Evolutionary conservation across 768 basidiomycete species (phyloP).

Genomic region (Mrakia gelida): DNA sequence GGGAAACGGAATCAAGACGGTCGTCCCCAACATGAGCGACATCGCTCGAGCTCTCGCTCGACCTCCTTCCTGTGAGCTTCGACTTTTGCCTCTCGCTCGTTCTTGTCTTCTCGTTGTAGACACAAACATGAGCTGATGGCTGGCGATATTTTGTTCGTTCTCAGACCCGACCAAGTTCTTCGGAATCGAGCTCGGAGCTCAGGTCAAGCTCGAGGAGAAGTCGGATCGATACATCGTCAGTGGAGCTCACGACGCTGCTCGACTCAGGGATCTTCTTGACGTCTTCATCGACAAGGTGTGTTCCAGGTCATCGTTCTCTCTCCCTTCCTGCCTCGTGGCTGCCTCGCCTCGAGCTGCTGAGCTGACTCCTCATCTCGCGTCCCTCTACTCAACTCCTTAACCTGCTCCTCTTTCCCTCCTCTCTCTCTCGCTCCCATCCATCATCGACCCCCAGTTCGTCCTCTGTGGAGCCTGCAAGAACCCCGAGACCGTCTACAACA

Average conservation of each 20-base stretch:
- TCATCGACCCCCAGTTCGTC: constrained; percentile 60
- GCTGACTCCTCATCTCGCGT: background rate
- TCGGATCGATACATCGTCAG: constrained; percentile 98
- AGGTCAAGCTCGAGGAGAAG: constrained; percentile 92
- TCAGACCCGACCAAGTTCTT: constrained; percentile 97
- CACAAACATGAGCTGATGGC: background rate
- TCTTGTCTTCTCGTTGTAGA: background rate
- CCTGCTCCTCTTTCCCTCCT: background rate
- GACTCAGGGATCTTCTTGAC: constrained; percentile 92
- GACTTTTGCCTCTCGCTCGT: background rate
- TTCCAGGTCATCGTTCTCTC: no score
- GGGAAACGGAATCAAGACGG: constrained; percentile 99
- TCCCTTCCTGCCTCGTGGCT: no score
- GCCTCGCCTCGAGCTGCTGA: background rate
- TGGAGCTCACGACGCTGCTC: constrained; percentile 84
- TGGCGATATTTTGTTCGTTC: background rate
- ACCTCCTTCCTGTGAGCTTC: constrained; percentile 64
- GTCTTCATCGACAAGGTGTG: constrained; percentile 75
- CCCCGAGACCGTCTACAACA: constrained; percentile 91
- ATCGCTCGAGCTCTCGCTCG: constrained; percentile 91
- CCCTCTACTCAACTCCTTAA: background rate
- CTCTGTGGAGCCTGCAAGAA: constrained; percentile 98
- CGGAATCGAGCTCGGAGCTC: constrained; percentile 95
- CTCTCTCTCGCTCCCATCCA: background rate
- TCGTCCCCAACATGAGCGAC: constrained; percentile 97